Evolutionary conservation across 306 rosid species (phyloP), one percentile per base, ranked within the genome.

Genomic region (Pueraria montana): DNA sequence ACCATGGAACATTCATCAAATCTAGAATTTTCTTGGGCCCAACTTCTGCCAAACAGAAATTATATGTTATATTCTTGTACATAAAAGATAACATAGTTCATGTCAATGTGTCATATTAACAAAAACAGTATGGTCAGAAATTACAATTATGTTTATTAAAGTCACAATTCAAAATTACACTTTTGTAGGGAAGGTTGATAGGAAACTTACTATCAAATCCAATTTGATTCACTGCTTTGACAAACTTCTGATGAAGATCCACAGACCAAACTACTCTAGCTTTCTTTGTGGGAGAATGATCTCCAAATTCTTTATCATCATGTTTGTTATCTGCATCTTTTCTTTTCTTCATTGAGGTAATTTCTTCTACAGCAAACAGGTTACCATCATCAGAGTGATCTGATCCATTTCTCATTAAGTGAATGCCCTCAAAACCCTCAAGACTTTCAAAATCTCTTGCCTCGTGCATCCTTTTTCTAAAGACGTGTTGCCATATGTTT

Each of bases 21-120:
- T 94, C 97, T 10, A 94, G 97, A 58, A 94, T 94, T 84, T 89
- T 94, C 84, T 94, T 94, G 46, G 98, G 98, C 58, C 98, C 98
- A 80, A 88, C 98, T 85, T 92, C 98, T 94, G 95, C 88, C 80
- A 92, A 87, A 86, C 68, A 79, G 82, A 88, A 87, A 82, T 75
- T 62, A 80, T 77, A 82, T 87, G 83, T 89, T 77, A 90, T 77
- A 80, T 77, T 61, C 65, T 78, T 72, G 30, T 38, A 17, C 79
- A 46, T 77, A 30, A 46, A 58, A 30, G 11, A 72, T 5, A 42
- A 40, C 21, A 26, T n/a, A 75, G 79, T 46, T 84, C 80, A 34
- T 34, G 38, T 27, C 32, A 27, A 27, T 27, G 64, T 69, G 59
- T 62, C n/a, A 62, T 18, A 85, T 65, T 68, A 84, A 69, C 72